A percentile compares a stretch with the other conserved stretches of the same genome.
phyloP scores from a whole-genome alignment of 83 land plant genomes.

The Picea mariana region DNA sequence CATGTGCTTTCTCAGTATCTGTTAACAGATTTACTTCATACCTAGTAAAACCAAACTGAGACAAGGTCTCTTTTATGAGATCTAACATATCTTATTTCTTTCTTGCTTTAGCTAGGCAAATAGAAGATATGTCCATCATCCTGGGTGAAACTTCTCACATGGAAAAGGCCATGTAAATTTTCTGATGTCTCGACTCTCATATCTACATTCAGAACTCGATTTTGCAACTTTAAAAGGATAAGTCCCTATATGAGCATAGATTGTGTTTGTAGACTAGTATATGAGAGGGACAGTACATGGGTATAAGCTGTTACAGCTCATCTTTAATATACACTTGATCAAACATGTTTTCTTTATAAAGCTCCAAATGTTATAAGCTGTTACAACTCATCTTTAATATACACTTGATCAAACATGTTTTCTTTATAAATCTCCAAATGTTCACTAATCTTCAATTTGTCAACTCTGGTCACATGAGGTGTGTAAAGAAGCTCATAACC shows the following conservation, averaged over 20 bases:
- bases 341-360: constrained; percentile 96
- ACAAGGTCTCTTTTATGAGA: constrained; percentile 88
- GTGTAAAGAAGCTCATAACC: constrained; percentile 93
- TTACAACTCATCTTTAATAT: constrained; percentile 90
- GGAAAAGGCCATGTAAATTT: constrained; percentile 94
- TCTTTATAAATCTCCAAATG: constrained; percentile 93
- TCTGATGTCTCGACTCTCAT: constrained; percentile 71
- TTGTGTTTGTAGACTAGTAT: constrained; percentile 78
- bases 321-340: constrained; percentile 94
- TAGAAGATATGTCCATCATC: constrained; percentile 99
- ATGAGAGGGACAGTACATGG: constrained; percentile 99
- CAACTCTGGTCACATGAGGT: constrained; percentile 96
- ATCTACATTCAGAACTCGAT: constrained; percentile 94
- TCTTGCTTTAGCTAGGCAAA: constrained; percentile 85
- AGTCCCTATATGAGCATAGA: constrained; percentile 79
- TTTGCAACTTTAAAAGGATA: constrained; percentile 92
- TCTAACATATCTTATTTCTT: constrained; percentile 85
- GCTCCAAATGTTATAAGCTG: constrained; percentile 76
- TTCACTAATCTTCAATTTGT: constrained; percentile 96
- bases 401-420: constrained; percentile 95
- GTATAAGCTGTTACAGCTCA: constrained; percentile 90
- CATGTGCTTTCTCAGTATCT: constrained; percentile 74
- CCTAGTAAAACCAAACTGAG: constrained; percentile 82
- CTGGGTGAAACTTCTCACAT: constrained; percentile 99
- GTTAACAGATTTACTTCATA: constrained; percentile 92